Conservation (phyloP, 768 basidiomycete genomes). For the Boletus speciosus region DNA sequence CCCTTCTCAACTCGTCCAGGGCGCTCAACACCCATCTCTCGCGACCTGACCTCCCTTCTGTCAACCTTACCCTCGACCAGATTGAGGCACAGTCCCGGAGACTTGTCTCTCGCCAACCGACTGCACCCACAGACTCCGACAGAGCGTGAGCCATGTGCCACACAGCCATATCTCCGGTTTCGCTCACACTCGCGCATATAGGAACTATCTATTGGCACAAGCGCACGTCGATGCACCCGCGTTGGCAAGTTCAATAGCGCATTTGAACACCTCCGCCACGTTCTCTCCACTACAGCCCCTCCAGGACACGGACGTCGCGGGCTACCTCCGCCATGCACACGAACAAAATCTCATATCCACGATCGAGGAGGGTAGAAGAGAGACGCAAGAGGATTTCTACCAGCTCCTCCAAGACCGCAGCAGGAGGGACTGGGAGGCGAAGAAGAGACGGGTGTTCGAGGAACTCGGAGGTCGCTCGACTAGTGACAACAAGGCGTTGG, state of each 20-base stretch:
- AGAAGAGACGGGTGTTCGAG: conserved; percentile 87
- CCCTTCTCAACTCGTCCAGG: conserved; percentile 67
- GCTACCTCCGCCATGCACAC: conserved; percentile 92
- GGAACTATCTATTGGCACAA: conserved; percentile 90
- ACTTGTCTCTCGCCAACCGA: conserved; percentile 71
- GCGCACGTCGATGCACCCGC: conserved; percentile 93
- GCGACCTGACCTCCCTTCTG: conserved; percentile 78
- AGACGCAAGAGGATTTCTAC: conserved; percentile 85
- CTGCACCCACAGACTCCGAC: conserved; percentile 59
- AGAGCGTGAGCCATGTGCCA: conserved; percentile 56
- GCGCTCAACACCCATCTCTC: conserved; percentile 75
- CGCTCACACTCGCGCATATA: conserved; percentile 27
- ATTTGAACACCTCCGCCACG: conserved; percentile 75
- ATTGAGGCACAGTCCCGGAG: conserved; percentile 90
- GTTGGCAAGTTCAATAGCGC: conserved; percentile 76
- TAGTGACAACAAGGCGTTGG: conserved; percentile 51
- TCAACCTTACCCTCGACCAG: conserved; percentile 89
- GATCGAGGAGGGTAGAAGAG: conserved; percentile 83
- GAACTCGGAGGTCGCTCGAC: conserved; percentile 72
- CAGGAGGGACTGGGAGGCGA: conserved; percentile 82
- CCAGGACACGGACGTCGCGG: conserved; percentile 91
- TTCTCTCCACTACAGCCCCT: conserved; percentile 89
- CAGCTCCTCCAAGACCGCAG: conserved; percentile 71
- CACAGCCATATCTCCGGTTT: conserved; percentile 1
- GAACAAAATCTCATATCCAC: conserved; percentile 94